Percentiles rank a stretch among this genome's conserved stretches.
These are phyloP conservation scores for Cyberlindnera maritima DNA, from an alignment of 805 yeast species.

Conservation along the genomic window DNA sequence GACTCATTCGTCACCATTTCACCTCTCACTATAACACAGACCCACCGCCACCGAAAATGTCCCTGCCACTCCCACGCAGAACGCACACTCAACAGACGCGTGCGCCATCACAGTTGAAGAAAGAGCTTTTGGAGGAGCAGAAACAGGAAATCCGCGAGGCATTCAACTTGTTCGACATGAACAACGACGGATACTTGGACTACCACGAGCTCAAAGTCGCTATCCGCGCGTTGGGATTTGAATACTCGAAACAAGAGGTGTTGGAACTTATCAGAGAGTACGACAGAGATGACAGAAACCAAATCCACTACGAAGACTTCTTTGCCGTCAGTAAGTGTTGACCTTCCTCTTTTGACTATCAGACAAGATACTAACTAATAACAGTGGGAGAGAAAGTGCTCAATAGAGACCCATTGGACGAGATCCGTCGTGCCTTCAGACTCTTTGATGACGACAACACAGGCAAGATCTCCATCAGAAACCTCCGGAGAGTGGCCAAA, in stretches of 20 bases:
- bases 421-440: constrained; percentile 83
- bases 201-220: constrained; percentile 91
- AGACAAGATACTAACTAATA: constrained; percentile 15
- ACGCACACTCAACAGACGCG: constrained; percentile 15
- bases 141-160: constrained; percentile 92
- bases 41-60: too few relatives aligned
- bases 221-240: constrained; percentile 90
- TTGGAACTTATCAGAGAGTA: constrained; percentile 75
- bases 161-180: constrained; percentile 87
- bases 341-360: not conserved
- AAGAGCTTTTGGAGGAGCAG: constrained; percentile 79
- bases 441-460: constrained; percentile 86
- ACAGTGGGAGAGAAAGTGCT: constrained; percentile 76
- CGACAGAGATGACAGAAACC: constrained; percentile 69
- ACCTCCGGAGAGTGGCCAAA: constrained; percentile 83
- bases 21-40: too few relatives aligned
- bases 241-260: constrained; percentile 71
- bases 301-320: constrained; percentile 80
- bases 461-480: constrained; percentile 79
- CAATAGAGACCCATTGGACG: constrained; percentile 90
- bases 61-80: constrained; percentile 19
- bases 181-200: constrained; percentile 84
- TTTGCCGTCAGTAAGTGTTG: constrained; percentile 52
- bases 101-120: constrained; percentile 42
- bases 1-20: too few relatives aligned